Evolutionary conservation across 768 basidiomycete genomes (phyloP).

Genomic region (Trametopsis cervina): DNA sequence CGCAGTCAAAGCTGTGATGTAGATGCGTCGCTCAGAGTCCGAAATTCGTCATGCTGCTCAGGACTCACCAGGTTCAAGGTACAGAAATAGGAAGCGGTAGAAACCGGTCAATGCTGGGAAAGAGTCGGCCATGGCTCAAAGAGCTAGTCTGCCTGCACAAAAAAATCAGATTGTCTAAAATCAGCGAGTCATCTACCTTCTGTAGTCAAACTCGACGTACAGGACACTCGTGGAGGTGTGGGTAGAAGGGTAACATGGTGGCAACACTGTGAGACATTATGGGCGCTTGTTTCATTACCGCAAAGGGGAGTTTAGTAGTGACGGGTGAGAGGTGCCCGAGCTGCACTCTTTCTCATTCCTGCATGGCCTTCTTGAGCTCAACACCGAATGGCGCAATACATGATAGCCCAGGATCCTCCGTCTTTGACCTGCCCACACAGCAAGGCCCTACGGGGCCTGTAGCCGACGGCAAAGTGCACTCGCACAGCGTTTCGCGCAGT

Average conservation of each 20-base stretch:
- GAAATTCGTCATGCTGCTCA: background rate
- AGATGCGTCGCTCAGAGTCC: background rate
- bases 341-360: background rate
- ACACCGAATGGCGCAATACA: background rate
- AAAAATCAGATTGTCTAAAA: too few relatives aligned
- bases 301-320: too few relatives aligned
- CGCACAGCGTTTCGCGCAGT: background rate
- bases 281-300: too few relatives aligned
- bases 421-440: conserved; percentile 66
- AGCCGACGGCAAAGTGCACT: background rate
- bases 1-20: conserved; percentile 39
- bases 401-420: conserved; percentile 64
- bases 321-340: too few relatives aligned
- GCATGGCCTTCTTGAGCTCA: conserved; percentile 1
- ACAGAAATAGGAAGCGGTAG: conserved; percentile 56
- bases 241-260: too few relatives aligned
- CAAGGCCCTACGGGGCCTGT: background rate
- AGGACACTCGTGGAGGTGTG: too few relatives aligned
- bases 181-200: too few relatives aligned
- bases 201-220: too few relatives aligned
- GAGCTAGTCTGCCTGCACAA: background rate
- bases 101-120: conserved; percentile 59
- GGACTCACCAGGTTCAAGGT: conserved; percentile 52
- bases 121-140: background rate
- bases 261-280: too few relatives aligned